Percentiles rank a stretch among this genome's conserved stretches.
These are phyloP conservation scores for Boletus pseudo-olivaceus DNA, from an alignment of 768 basidiomycete genomes.

Conservation along the genomic window DNA sequence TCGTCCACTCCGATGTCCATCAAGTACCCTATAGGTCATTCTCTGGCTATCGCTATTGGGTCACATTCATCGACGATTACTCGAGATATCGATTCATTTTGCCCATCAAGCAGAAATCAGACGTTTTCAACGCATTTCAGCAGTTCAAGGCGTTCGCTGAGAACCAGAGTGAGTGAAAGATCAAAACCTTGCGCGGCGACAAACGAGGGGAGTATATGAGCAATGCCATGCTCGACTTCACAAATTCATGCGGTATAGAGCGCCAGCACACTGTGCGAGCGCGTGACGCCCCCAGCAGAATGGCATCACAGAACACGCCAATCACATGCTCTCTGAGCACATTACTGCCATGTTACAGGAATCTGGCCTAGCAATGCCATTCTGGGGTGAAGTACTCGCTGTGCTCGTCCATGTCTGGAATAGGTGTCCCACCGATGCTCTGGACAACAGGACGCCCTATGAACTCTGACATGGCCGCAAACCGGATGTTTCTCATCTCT, in stretches of 20 bases:
- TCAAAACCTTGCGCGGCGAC: slow-evolving; percentile 25
- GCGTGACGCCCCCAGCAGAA: slow-evolving; percentile 4
- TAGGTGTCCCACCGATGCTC: no score
- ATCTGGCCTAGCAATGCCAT: slow-evolving; percentile 12
- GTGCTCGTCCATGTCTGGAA: no score
- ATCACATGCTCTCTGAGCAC: not conserved
- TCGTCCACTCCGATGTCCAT: slow-evolving; percentile 23
- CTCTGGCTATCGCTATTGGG: slow-evolving; percentile 7
- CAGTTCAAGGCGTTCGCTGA: slow-evolving; percentile 19
- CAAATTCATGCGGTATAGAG: slow-evolving; percentile 5
- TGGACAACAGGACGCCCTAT: not conserved
- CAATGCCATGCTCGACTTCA: slow-evolving; percentile 21
- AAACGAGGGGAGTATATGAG: slow-evolving; percentile 31
- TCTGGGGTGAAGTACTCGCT: no score
- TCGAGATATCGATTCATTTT: slow-evolving; percentile 16
- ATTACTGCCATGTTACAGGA: slow-evolving; percentile 20
- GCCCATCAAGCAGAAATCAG: slow-evolving; percentile 19
- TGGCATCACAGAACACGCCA: not conserved
- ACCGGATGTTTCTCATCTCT: not conserved
- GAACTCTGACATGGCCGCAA: not conserved
- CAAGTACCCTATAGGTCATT: not conserved
- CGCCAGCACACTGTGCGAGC: not conserved
- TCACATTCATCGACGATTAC: slow-evolving; percentile 9
- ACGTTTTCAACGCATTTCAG: slow-evolving; percentile 25
- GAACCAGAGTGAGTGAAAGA: slow-evolving; percentile 15